These are phyloP conservation scores for Pleoardoris graminearum DNA, from an alignment of 2,329 filamentous ascomycete species.

Conservation along the genomic window DNA sequence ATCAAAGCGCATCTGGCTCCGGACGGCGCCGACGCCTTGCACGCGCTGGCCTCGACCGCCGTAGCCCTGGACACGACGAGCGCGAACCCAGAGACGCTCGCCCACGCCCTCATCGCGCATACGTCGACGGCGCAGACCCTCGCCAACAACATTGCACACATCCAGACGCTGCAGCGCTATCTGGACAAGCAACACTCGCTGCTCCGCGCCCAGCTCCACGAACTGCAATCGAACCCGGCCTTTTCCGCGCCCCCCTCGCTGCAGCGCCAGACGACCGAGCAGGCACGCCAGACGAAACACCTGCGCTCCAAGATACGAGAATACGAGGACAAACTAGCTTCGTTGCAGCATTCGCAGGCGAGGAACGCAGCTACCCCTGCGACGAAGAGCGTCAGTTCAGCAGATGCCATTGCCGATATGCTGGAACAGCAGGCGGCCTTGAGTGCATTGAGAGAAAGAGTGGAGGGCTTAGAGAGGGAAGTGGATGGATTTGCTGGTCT, in stretches of 20 bases:
- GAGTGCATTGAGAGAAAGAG: slow-evolving; percentile 60
- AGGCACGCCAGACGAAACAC: slow-evolving; percentile 71
- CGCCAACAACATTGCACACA: slow-evolving; percentile 35
- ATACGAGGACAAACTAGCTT: slow-evolving; percentile 53
- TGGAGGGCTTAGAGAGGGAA: slow-evolving; percentile 64
- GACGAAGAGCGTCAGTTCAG: slow-evolving; percentile 43
- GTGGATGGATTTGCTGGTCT: slow-evolving; percentile 71
- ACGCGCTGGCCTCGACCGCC: slow-evolving; percentile 43
- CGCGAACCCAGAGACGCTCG: slow-evolving; percentile 32
- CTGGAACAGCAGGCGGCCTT: slow-evolving; percentile 65
- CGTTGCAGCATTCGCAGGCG: slow-evolving; percentile 32
- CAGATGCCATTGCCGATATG: slow-evolving; percentile 61
- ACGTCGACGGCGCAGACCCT: slow-evolving; percentile 37
- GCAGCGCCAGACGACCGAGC: slow-evolving; percentile 72
- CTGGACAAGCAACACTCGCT: slow-evolving; percentile 37
- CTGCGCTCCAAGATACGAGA: slow-evolving; percentile 69
- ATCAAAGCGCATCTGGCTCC: slow-evolving; percentile 32
- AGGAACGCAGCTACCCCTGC: slow-evolving; percentile 23
- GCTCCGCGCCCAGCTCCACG: slow-evolving; percentile 35
- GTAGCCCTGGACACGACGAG: slow-evolving; percentile 41
- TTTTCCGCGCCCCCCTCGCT: slow-evolving; percentile 59
- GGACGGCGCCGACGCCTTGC: slow-evolving; percentile 37
- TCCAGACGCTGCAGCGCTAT: slow-evolving; percentile 39
- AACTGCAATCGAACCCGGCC: slow-evolving; percentile 35
- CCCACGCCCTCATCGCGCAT: slow-evolving; percentile 41